phyloP scores from a whole-genome alignment of 371 early-diverging fungal genomes.

The Lichtheimia corymbifera region DNA sequence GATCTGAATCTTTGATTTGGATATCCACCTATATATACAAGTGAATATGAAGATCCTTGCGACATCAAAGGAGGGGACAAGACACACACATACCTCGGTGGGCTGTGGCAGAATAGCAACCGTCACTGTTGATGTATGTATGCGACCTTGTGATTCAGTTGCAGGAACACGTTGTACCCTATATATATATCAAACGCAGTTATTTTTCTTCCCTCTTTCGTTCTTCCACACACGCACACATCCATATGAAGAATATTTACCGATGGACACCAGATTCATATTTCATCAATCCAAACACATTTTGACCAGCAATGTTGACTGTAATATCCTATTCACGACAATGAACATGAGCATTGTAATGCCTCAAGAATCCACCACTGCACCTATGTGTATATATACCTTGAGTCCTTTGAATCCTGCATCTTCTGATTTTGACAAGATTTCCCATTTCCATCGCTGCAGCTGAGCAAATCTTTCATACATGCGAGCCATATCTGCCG shows the following conservation, averaged over 20 bases:
- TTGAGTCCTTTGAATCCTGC: slow-evolving; percentile 58
- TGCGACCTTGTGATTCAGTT: slow-evolving; percentile 82
- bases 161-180: slow-evolving; percentile 84
- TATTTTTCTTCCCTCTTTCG: not conserved
- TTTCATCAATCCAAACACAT: slow-evolving; percentile 76
- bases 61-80: too few relatives aligned
- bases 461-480: slow-evolving; percentile 71
- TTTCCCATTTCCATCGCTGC: slow-evolving; percentile 72
- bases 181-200: not conserved
- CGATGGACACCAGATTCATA: slow-evolving; percentile 85
- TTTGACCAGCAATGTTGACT: slow-evolving; percentile 65
- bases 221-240: not conserved
- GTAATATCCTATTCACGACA: slow-evolving; percentile 49
- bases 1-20: slow-evolving; percentile 68
- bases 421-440: slow-evolving; percentile 55
- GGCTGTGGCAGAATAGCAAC: slow-evolving; percentile 85
- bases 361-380: not conserved
- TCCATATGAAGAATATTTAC: slow-evolving; percentile 10
- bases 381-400: slow-evolving; percentile 45
- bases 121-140: slow-evolving; percentile 86
- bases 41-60: too few relatives aligned
- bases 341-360: not conserved
- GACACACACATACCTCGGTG: slow-evolving; percentile 47
- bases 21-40: slow-evolving; percentile 55
- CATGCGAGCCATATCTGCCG: slow-evolving; percentile 74